phyloP scores from a whole-genome alignment of 306 rosid species.

The Fagus crenata region DNA sequence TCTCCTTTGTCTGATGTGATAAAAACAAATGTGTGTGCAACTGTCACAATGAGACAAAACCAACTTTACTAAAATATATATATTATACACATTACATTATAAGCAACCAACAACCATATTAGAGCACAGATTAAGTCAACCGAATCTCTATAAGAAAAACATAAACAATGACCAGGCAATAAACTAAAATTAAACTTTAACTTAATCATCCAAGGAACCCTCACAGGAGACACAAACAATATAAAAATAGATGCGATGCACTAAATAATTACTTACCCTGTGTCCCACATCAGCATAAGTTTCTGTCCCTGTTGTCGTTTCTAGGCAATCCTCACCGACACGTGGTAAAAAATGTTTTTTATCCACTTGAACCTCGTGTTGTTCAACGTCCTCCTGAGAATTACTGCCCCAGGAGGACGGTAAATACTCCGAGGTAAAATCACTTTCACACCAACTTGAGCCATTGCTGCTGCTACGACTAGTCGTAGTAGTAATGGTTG shows the following conservation, averaged over 20 bases:
- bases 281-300: slow-evolving; percentile 20
- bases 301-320: slow-evolving; percentile 21
- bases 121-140: not conserved
- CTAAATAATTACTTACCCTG: slow-evolving; percentile 50
- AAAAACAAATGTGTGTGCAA: not conserved
- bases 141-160: not conserved
- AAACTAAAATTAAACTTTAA: not conserved
- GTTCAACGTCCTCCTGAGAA: slow-evolving; percentile 19
- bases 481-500: slow-evolving; percentile 29
- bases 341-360: slow-evolving; percentile 30
- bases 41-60: not conserved
- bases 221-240: slow-evolving; percentile 32
- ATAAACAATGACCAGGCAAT: not conserved
- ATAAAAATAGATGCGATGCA: slow-evolving; percentile 25
- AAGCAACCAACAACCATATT: no score
- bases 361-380: slow-evolving; percentile 30
- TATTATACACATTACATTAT: not conserved
- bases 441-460: slow-evolving; percentile 86
- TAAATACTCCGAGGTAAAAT: slow-evolving; percentile 47
- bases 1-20: slow-evolving; percentile 19
- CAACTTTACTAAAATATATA: not conserved
- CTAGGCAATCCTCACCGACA: slow-evolving; percentile 52
- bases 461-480: slow-evolving; percentile 36
- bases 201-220: slow-evolving; percentile 6
- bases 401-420: slow-evolving; percentile 43